Conservation (phyloP, 768 basidiomycete species). For the Pilatotrama ljubarskyi region DNA sequence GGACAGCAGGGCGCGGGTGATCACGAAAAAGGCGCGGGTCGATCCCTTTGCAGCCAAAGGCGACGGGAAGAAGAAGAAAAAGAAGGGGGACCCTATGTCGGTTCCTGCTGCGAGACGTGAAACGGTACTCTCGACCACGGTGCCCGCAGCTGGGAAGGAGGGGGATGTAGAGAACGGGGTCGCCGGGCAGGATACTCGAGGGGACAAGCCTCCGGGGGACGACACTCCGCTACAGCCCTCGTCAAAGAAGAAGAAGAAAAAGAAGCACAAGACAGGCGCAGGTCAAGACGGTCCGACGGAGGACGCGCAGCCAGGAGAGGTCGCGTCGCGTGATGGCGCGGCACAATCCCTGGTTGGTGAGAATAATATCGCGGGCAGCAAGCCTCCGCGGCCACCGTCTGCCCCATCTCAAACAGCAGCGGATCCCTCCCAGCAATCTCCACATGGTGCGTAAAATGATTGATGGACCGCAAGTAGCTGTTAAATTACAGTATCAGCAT, state of each 20-base stretch:
- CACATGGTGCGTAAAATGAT: no score
- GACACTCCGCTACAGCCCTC: not conserved
- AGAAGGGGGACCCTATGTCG: slow-evolving; percentile 6
- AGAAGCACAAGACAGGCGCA: slow-evolving; percentile 27
- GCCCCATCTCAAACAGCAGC: no score
- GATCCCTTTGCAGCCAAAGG: slow-evolving; percentile 55
- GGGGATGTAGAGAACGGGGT: not conserved
- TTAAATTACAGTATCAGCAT: not conserved
- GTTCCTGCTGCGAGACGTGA: not conserved
- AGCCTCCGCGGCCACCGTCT: no score
- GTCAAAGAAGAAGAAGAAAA: slow-evolving; percentile 27
- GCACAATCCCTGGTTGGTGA: not conserved
- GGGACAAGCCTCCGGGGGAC: not conserved
- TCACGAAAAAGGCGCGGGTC: slow-evolving; percentile 57
- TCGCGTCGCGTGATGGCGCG: slow-evolving; percentile 19
- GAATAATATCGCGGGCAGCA: not conserved
- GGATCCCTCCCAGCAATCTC: no score
- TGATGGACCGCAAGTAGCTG: not conserved
- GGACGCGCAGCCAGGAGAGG: slow-evolving; percentile 16
- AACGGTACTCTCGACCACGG: not conserved
- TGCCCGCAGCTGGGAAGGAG: not conserved
- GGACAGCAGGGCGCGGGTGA: slow-evolving; percentile 57
- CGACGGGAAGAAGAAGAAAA: slow-evolving; percentile 45
- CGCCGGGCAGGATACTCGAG: not conserved
- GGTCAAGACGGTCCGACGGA: not conserved